Evolutionary conservation across 2,329 filamentous ascomycete genomes (phyloP), one percentile per base, ranked within the genome.

Genomic region (Fusarium odoratissimum): DNA sequence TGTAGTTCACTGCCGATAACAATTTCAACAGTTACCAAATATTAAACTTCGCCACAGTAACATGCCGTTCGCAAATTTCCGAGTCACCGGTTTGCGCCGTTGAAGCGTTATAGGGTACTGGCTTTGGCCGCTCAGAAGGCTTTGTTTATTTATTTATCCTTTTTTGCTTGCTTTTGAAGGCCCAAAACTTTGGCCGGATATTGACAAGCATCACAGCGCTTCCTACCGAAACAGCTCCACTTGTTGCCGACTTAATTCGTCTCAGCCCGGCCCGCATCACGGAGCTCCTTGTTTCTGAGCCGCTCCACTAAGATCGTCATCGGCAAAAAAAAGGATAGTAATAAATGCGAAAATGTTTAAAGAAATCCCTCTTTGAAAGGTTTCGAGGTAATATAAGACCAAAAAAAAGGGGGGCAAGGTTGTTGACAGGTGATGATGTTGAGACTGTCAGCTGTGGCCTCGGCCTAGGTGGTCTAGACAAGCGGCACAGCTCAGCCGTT

Each of bases 231-330:
- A 66, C 70, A 51, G 54, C 61, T 51, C 71, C 71, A 72, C 71
- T 61, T 61, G 71, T 69, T 55, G 63, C 71, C 71, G 67, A 64
- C 71, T 67, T 33, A 56, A 60, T 56, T 63, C 69, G 71, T 74
- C 71, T 74, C 71, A 73, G 71, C 62, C 63, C 59, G 38, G 49
- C 46, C 55, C 45, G 45, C 64, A 52, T 51, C 52, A 51, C 37
- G 54, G 58, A 28, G 55, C 55, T 74, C 71, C 58, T 67, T 54
- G 45, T 68, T 56, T 69, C 59, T 64, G 25, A 69, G 38, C 21
- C 56, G 65, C 51, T 64, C 67, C 63, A 68, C 68, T 44, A 38
- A 48, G 35, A 62, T 71, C 59, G 51, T 55, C 70, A 59, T 44
- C 14, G 31, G 41, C 19, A 46, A 56, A 41, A 35, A 49, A 35